Percentiles rank a stretch among this genome's conserved stretches.
phyloP scores from a whole-genome alignment of 208 protist species.

The Trichomonas vaginalis region DNA sequence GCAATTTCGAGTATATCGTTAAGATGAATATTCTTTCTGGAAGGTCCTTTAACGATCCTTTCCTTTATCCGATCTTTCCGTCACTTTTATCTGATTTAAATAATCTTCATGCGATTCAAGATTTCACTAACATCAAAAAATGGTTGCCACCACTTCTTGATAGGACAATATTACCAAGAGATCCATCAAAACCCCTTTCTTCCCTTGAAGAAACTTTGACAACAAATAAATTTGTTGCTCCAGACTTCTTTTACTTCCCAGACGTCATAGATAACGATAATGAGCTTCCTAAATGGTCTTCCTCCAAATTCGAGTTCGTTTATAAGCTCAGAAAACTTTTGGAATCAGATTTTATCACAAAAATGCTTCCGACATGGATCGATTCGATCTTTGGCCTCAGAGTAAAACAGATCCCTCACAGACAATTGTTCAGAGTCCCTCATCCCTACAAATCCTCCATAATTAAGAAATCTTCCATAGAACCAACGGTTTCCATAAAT shows the following conservation, averaged over 20 bases:
- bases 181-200: neutral
- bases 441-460: neutral
- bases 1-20: neutral
- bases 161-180: neutral
- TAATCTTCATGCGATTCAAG: neutral
- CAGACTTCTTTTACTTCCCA: neutral
- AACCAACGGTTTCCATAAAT: neutral
- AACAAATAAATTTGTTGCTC: neutral
- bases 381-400: neutral
- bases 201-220: neutral
- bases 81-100: neutral
- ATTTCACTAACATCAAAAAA: neutral
- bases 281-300: neutral
- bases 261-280: neutral
- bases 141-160: neutral
- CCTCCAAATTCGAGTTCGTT: neutral
- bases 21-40: neutral
- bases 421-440: neutral
- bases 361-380: neutral
- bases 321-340: neutral
- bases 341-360: neutral
- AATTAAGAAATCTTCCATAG: neutral
- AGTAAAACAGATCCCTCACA: neutral
- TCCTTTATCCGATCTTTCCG: neutral
- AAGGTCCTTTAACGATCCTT: neutral